A percentile compares a stretch with the other conserved stretches of the same genome.
Evolutionary conservation across 257 asterid species (phyloP).

Genomic region (Petunia secreta): DNA sequence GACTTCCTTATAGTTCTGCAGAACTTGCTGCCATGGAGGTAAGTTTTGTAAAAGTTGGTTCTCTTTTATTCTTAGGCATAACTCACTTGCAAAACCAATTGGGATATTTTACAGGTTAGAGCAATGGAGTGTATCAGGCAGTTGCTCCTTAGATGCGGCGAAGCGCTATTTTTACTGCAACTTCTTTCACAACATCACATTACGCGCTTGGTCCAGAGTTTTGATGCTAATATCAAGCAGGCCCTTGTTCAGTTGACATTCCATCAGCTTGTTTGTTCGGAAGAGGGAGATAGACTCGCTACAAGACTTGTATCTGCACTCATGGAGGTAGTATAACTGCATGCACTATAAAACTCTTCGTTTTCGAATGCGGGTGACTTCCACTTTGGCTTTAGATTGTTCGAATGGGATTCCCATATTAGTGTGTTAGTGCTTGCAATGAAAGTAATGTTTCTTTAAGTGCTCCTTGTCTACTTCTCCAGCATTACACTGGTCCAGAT

Average conservation of each 20-base stretch:
- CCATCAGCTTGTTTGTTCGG: slow-evolving; percentile 89
- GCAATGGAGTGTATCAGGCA: slow-evolving; percentile 97
- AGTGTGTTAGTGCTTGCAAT: slow-evolving; percentile 20
- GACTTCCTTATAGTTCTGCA: slow-evolving; percentile 83
- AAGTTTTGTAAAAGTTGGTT: slow-evolving; percentile 32
- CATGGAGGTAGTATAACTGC: slow-evolving; percentile 75
- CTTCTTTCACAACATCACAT: slow-evolving; percentile 84
- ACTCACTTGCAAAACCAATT: slow-evolving; percentile 28
- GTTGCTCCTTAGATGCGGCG: slow-evolving; percentile 91
- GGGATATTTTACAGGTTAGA: slow-evolving; percentile 67
- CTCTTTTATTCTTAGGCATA: slow-evolving; percentile 28
- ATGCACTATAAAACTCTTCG: background rate
- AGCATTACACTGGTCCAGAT: slow-evolving; percentile 96
- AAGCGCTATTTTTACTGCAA: slow-evolving; percentile 82
- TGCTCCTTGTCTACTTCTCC: slow-evolving; percentile 44
- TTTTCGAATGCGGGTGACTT: background rate
- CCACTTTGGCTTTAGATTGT: slow-evolving; percentile 7
- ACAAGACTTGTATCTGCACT: slow-evolving; percentile 85
- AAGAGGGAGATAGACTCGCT: slow-evolving; percentile 82
- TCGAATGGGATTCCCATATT: background rate
- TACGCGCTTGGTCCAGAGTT: slow-evolving; percentile 71
- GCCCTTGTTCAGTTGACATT: slow-evolving; percentile 79
- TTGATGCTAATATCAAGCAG: slow-evolving; percentile 68
- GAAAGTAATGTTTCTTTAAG: slow-evolving; percentile 37
- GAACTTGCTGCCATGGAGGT: slow-evolving; percentile 99